Evolutionary conservation across 2,329 filamentous ascomycete genomes (phyloP).

Genomic region (Keithomyces neogunnii): DNA sequence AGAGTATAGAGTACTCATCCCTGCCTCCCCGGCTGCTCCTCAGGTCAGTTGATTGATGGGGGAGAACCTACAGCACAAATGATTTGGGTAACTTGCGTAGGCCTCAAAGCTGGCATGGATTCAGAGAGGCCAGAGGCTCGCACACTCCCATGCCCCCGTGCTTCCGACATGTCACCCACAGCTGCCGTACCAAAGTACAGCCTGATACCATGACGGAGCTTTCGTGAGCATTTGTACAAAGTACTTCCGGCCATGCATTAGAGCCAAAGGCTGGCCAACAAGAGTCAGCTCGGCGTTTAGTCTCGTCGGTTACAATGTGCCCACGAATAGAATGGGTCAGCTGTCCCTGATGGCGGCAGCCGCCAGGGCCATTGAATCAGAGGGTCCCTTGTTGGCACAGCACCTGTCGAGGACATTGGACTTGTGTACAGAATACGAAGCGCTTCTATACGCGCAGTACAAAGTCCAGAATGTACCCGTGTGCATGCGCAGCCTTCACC

Average conservation of each 20-base stretch:
- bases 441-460: background rate
- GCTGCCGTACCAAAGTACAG: background rate
- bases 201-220: background rate
- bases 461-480: background rate
- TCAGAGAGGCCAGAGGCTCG: background rate
- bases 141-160: background rate
- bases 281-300: background rate
- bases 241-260: background rate
- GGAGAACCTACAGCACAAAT: too few species aligned
- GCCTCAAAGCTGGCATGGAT: background rate
- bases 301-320: background rate
- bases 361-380: background rate
- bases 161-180: background rate
- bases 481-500: background rate
- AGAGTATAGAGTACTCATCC: too few species aligned
- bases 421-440: background rate
- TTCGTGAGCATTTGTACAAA: too few species aligned
- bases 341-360: background rate
- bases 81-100: too few species aligned
- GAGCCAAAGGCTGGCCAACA: background rate
- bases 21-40: too few species aligned
- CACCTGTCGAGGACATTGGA: background rate
- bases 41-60: too few species aligned
- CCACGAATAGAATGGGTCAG: background rate
- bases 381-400: background rate